Percentiles rank a stretch among this genome's conserved stretches.
These are phyloP conservation scores for Chondrus crispus DNA, from an alignment of 23 red algal species.

Conservation along the genomic window DNA sequence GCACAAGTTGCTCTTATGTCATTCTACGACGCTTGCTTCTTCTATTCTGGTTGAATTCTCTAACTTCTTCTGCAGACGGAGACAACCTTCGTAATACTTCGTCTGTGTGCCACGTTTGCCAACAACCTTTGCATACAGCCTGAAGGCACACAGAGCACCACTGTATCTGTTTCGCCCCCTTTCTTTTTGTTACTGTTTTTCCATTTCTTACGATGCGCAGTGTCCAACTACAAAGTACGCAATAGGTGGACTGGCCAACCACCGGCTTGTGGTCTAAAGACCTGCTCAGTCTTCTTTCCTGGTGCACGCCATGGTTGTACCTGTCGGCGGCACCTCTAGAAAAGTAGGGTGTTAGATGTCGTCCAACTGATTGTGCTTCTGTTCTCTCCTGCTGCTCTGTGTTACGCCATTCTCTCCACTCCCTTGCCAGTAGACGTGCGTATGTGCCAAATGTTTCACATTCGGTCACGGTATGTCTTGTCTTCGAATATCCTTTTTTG, in stretches of 20 bases:
- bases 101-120: background rate
- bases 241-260: background rate
- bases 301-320: background rate
- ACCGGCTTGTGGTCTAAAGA: background rate
- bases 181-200: background rate
- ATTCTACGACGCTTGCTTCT: too few relatives aligned
- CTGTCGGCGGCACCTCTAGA: background rate
- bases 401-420: background rate
- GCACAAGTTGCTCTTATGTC: too few relatives aligned
- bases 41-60: too few relatives aligned
- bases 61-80: too few relatives aligned
- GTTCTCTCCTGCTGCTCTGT: background rate
- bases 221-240: background rate
- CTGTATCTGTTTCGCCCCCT: background rate
- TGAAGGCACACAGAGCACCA: background rate
- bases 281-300: background rate
- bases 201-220: background rate
- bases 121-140: background rate
- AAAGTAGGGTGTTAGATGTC: background rate
- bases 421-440: conserved; percentile 8
- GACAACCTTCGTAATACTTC: too few relatives aligned
- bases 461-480: background rate
- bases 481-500: background rate
- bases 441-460: background rate
- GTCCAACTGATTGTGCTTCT: background rate